Evolutionary conservation across 306 rosid genomes (phyloP), one percentile per base, ranked within the genome.

Genomic region (Gynostemma pentaphyllum): DNA sequence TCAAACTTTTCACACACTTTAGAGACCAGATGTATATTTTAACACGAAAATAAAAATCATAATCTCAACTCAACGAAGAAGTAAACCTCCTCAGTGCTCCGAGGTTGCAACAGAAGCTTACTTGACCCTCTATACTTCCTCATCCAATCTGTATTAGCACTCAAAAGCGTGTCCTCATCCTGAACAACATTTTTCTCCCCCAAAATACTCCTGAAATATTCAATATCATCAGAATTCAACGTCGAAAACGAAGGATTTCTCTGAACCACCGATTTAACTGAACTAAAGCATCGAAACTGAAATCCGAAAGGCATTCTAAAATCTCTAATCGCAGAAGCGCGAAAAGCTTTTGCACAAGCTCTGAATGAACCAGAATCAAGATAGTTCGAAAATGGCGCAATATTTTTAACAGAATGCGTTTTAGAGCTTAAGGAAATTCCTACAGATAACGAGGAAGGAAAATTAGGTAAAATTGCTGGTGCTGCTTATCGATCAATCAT

Each of bases 91-190:
- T 83, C 82, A 37, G 96, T 84, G 87, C 54, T 79, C 48, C 68
- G 80, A 41, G 98, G 98, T 37, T 62, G 87, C 41, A 91, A 79
- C 63, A 91, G 67, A 53, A 88, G 89, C 74, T 80, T 80, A 70
- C 98, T 88, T 16, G 87, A 79, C 37, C 98, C 98, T 79, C 74
- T 83, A 39, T 79, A 91, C 68, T 91, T 91, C 22, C 75, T 76
- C 96, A 91, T 55, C 98, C 98, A 91, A 72, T 91, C 98, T 40
- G 85, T 77, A 68, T 91, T 91, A n/a, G 87, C 95, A 72, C 68
- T 46, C 13, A 12, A 37, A 26, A 91, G 85, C 88, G 80, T 71
- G 45, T 91, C 96, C 66, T 88, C 87, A 66, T 91, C 96, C 74
- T 79, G 86, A 28, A 91, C 62, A 14, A 88, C 98, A 77, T 73